phyloP scores from a whole-genome alignment of 176 grass and related monocot species.

The Cymbopogon citratus region DNA sequence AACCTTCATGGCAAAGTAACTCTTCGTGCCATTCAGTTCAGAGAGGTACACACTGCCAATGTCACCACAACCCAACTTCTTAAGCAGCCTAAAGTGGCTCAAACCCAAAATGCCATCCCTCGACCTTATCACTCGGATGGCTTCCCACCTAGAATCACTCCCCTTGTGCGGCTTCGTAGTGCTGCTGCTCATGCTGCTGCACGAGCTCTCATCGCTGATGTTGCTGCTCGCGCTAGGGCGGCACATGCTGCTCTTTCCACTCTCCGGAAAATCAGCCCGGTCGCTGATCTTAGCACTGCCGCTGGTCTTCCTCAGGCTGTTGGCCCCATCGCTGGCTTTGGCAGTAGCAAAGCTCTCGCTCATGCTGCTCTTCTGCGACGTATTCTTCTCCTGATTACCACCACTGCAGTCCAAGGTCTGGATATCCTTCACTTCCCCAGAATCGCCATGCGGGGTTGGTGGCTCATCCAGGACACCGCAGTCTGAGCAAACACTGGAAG shows the following conservation, averaged over 20 bases:
- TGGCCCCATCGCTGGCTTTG: constrained; percentile 51
- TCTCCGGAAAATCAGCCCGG: constrained; percentile 40
- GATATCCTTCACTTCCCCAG: constrained; percentile 38
- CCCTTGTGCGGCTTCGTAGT: constrained; percentile 61
- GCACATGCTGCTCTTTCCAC: constrained; percentile 71
- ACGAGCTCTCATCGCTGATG: constrained; percentile 61
- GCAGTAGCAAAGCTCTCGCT: constrained; percentile 64
- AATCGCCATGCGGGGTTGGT: constrained; percentile 1
- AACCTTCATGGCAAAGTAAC: constrained; percentile 71
- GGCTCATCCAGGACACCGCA: constrained; percentile 32
- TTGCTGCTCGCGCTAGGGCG: constrained; percentile 60
- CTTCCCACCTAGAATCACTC: constrained; percentile 62
- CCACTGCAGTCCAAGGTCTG: constrained; percentile 25
- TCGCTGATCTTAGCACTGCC: constrained; percentile 54
- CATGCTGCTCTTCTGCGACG: constrained; percentile 48
- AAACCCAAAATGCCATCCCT: constrained; percentile 55
- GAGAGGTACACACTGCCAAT: constrained; percentile 73
- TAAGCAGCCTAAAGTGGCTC: constrained; percentile 67
- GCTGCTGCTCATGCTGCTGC: constrained; percentile 59
- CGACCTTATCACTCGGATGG: constrained; percentile 49
- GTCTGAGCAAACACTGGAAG: constrained; percentile 34
- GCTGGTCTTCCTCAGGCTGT: constrained; percentile 40
- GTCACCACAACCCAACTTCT: constrained; percentile 66
- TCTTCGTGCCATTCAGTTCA: constrained; percentile 59
- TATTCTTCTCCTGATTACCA: constrained; percentile 45